Evolutionary conservation across 176 grass and related monocot genomes (phyloP).

Genomic region (Avena atlantica): DNA sequence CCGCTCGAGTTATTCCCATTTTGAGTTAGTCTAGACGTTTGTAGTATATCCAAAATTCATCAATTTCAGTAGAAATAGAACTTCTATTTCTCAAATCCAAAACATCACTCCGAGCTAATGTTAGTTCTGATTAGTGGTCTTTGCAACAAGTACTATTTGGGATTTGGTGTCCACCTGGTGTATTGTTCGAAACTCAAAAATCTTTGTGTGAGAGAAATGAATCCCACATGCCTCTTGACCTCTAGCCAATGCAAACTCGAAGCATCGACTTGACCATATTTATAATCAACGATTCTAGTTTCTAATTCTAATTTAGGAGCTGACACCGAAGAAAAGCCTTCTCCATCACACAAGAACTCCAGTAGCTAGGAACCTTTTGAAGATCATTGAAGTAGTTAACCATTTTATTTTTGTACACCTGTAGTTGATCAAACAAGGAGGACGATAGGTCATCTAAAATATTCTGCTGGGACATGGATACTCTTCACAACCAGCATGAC

Average conservation of each 20-base stretch:
- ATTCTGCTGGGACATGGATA: background rate
- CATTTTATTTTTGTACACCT: background rate
- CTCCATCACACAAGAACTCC: background rate
- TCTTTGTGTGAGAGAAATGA: slow-evolving; percentile 60
- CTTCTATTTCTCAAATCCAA: background rate
- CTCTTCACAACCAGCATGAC: background rate
- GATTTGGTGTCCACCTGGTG: slow-evolving; percentile 61
- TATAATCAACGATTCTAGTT: slow-evolving; percentile 25
- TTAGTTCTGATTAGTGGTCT: background rate
- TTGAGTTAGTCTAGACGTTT: background rate
- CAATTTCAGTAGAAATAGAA: background rate
- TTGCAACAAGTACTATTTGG: background rate
- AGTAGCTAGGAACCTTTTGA: slow-evolving; percentile 52
- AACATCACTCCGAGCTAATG: background rate
- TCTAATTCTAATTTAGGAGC: background rate
- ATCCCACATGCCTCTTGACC: slow-evolving; percentile 73
- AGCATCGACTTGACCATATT: slow-evolving; percentile 77
- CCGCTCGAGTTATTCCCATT: background rate
- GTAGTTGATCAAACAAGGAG: background rate
- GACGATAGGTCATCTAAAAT: background rate
- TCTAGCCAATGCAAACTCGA: slow-evolving; percentile 73
- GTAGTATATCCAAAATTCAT: slow-evolving; percentile 70
- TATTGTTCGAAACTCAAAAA: slow-evolving; percentile 90
- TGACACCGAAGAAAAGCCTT: background rate
- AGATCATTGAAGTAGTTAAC: background rate